Evolutionary conservation across 768 basidiomycete species (phyloP), one percentile per base, ranked within the genome.

Genomic region (Gyrodon lividus): DNA sequence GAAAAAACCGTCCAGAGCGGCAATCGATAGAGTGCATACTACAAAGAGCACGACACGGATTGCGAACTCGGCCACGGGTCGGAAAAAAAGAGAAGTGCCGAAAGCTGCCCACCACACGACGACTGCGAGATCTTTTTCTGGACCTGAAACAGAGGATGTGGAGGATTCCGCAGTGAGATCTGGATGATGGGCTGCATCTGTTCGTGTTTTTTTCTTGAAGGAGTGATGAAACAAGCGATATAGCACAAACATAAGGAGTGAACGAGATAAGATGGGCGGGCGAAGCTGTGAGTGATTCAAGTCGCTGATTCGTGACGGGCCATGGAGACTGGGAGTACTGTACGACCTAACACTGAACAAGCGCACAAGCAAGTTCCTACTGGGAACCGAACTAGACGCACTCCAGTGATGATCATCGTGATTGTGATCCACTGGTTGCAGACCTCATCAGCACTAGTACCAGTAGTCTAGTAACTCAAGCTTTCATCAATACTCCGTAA

Each of bases 71-170:
- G 47, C 38, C 2, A 14, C 43, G 31, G 45, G 46, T 34, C 47
- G 55, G 48, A 55, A 56, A 12, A 57, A 54, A 16, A 56, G 52
- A 20, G 50, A 47, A 14, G 40, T 0, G 23, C 54, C 56, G 14
- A 64, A 64, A 4, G 35, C 24, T 4, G 44, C 20, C 41, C 53
- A 51, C 55, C 57, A 59, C 39, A 59, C 16, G 17, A 54, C 10
- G 26, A 58, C 14, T 5, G 46, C 34, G 9, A 49, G 38, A 1
- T 59, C 44, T 28, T 57, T 55, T 35, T 17, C 33, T 23, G 48
- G 26, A 16, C 48, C 45, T 28, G 35, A 35, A 6, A 20, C 5
- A 28, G 51, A 19, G 1, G 49, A 38, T 16, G 19, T 17, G 48
- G 51, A 19, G 2, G 43, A 42, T 33, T 40, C 43, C 2, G 39